Conservation (phyloP, 441 rosid genomes). For the Pelargonium myrrhifolium region DNA sequence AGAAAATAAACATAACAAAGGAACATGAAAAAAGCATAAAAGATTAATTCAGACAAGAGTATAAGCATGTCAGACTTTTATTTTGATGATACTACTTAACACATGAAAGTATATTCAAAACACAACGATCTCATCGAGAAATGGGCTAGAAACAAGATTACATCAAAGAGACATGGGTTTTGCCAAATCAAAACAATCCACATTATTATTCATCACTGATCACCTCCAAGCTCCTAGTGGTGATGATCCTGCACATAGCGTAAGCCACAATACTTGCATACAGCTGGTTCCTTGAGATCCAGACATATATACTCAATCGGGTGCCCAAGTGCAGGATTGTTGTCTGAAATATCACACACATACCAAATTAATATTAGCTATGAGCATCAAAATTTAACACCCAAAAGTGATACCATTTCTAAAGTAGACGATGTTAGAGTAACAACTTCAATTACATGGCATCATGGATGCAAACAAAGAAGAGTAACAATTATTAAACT, state of each 20-base stretch:
- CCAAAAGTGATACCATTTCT: background rate
- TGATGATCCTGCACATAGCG: constrained; percentile 89
- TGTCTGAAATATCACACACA: constrained; percentile 40
- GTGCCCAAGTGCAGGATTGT: constrained; percentile 83
- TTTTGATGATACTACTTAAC: background rate
- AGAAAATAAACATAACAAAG: background rate
- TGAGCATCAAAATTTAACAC: background rate
- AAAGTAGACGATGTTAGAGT: background rate
- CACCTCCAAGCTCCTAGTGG: constrained; percentile 38
- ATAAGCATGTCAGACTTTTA: constrained; percentile 1
- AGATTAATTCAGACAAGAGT: background rate
- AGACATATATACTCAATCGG: constrained; percentile 97
- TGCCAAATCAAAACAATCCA: background rate
- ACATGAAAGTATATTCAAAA: background rate
- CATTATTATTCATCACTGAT: background rate
- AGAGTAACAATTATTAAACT: constrained; percentile 17
- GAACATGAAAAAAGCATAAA: background rate
- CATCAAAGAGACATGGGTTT: background rate
- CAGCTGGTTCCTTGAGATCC: constrained; percentile 70
- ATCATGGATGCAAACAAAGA: background rate
- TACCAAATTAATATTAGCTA: background rate
- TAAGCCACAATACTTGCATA: constrained; percentile 94
- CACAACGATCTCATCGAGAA: background rate
- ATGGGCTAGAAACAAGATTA: background rate
- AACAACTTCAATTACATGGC: background rate